Evolutionary conservation across 148 eudicot genomes (phyloP).

Genomic region (Tetragonia tetragonoides): DNA sequence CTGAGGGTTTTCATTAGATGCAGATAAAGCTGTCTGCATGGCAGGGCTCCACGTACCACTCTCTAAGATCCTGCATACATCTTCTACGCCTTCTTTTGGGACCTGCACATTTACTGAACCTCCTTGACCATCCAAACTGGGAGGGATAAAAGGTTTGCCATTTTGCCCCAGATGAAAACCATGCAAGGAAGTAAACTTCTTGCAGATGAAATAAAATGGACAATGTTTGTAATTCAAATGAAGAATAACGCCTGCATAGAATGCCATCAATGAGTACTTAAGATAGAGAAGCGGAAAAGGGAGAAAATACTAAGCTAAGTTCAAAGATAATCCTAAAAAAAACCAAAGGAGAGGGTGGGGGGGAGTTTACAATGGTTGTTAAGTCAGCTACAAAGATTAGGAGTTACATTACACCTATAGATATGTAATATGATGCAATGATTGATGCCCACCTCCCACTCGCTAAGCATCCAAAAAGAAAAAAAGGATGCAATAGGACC

Average conservation of each 20-base stretch:
- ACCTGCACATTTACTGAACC: slow-evolving; percentile 30
- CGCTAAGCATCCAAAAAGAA: neutral
- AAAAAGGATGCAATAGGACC: neutral
- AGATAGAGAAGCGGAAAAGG: neutral
- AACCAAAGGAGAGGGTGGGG: neutral
- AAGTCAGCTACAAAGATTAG: neutral
- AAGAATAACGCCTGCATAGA: slow-evolving; percentile 24
- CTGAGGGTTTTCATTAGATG: slow-evolving; percentile 38
- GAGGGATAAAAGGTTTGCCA: slow-evolving; percentile 14
- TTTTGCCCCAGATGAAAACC: slow-evolving; percentile 34
- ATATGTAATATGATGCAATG: neutral
- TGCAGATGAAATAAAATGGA: slow-evolving; percentile 17
- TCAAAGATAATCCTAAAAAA: neutral
- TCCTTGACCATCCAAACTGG: slow-evolving; percentile 29
- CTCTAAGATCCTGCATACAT: slow-evolving; percentile 63
- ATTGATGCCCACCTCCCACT: neutral
- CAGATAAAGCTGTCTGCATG: slow-evolving; percentile 52
- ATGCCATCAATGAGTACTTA: neutral
- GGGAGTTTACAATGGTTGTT: neutral
- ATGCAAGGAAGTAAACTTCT: slow-evolving; percentile 36
- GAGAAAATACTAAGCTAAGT: neutral
- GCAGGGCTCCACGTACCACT: slow-evolving; percentile 77
- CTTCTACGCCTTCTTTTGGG: slow-evolving; percentile 39
- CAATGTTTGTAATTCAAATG: slow-evolving; percentile 25
- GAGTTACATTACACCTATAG: neutral